These are phyloP conservation scores for Coemansia sp. DNA, from an alignment of 192 early-diverging fungal species.

Conservation along the genomic window DNA sequence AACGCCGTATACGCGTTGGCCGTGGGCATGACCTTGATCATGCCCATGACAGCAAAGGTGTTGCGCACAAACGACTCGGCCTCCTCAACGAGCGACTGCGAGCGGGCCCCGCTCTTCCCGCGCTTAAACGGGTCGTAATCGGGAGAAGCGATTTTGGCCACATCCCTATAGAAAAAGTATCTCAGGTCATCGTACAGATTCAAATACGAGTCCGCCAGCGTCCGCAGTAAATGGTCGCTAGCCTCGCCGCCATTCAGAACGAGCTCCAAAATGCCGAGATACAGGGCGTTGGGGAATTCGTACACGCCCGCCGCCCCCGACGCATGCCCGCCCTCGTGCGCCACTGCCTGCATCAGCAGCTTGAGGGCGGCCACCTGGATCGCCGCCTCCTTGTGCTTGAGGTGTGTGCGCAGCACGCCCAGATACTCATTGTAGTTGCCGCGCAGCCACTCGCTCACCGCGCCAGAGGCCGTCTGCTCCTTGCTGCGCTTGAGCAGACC, in stretches of 20 bases:
- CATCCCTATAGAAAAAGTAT: constrained; percentile 77
- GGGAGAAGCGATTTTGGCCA: constrained; percentile 38
- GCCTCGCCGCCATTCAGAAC: constrained; percentile 61
- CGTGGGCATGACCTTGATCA: constrained; percentile 61
- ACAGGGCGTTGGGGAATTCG: constrained; percentile 75
- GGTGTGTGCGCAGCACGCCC: constrained; percentile 53
- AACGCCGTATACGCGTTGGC: constrained; percentile 59
- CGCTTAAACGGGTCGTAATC: constrained; percentile 46
- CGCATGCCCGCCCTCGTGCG: constrained; percentile 59
- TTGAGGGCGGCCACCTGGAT: constrained; percentile 78
- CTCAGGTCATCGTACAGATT: constrained; percentile 85
- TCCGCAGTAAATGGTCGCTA: constrained; percentile 60
- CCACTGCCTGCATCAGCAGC: constrained; percentile 69
- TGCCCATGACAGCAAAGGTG: constrained; percentile 59
- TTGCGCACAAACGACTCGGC: constrained; percentile 57
- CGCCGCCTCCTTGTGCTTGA: constrained; percentile 64
- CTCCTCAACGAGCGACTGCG: constrained; percentile 22
- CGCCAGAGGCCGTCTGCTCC: neutral
- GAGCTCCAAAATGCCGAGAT: constrained; percentile 54
- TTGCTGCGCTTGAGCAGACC: constrained; percentile 25
- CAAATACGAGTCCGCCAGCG: constrained; percentile 69
- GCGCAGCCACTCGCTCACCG: constrained; percentile 71
- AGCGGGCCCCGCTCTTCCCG: constrained; percentile 10
- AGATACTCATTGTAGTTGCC: constrained; percentile 74
- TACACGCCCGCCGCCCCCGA: constrained; percentile 37